A percentile compares a stretch with the other conserved stretches of the same genome.
Evolutionary conservation across 2,329 filamentous ascomycete species (phyloP).

Genomic region (Fusarium sp.): DNA sequence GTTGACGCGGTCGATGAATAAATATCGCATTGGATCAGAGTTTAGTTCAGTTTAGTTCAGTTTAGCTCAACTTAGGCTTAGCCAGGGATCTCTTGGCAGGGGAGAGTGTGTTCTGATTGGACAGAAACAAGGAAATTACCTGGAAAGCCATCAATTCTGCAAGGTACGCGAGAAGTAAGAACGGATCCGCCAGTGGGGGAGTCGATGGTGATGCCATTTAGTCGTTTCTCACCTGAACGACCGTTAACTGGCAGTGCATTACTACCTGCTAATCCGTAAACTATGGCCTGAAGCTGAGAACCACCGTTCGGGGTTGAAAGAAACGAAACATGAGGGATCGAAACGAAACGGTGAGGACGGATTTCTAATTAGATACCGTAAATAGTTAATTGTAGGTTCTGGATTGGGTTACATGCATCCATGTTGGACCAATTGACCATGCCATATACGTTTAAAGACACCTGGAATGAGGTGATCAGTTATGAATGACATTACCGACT

Average conservation of each 20-base stretch:
- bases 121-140: conserved; percentile 20
- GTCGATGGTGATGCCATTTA: background rate
- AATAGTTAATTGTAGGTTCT: background rate
- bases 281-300: conserved; percentile 38
- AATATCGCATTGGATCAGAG: background rate
- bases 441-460: background rate
- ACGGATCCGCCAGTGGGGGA: conserved; percentile 14
- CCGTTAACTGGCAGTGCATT: conserved; percentile 2
- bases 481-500: background rate
- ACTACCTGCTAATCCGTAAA: background rate
- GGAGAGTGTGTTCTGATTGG: conserved; percentile 27
- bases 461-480: conserved; percentile 1
- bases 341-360: conserved; percentile 34
- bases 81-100: conserved; percentile 40
- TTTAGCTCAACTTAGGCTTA: background rate
- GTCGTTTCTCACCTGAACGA: conserved; percentile 22
- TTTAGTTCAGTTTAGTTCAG: conserved; percentile 8
- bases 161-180: conserved; percentile 26
- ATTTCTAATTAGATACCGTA: background rate
- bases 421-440: conserved; percentile 10
- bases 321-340: conserved; percentile 31
- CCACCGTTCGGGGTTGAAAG: conserved; percentile 8
- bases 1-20: background rate
- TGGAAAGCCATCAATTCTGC: conserved; percentile 10
- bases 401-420: conserved; percentile 13